Evolutionary conservation across 768 basidiomycete species (phyloP).

Genomic region (Boletus speciosus): DNA sequence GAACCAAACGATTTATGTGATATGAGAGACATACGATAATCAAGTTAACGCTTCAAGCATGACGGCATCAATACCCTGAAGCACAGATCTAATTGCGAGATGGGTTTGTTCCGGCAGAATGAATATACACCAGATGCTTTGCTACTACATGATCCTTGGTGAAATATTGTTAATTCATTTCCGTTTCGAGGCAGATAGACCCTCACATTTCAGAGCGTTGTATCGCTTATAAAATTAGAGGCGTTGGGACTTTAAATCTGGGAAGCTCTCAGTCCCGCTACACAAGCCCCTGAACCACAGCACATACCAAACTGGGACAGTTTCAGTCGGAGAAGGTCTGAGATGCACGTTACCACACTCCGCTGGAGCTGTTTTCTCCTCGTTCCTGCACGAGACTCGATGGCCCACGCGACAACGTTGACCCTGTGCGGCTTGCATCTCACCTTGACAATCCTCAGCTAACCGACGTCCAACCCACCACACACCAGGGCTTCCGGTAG

Average conservation of each 20-base stretch:
- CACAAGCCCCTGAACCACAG: no score
- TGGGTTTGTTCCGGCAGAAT: not conserved
- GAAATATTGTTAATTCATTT: not conserved
- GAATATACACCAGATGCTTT: not conserved
- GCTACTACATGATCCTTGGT: no score
- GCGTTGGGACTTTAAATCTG: no score
- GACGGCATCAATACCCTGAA: not conserved
- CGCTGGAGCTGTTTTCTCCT: not conserved
- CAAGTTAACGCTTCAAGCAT: no score
- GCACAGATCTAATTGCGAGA: not conserved
- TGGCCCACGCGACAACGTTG: constrained; percentile 7
- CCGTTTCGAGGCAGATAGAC: not conserved
- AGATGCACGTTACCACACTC: no score
- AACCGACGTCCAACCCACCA: not conserved
- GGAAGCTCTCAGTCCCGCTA: no score
- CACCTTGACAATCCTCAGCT: not conserved
- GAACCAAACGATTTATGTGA: not conserved
- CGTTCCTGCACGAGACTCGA: not conserved
- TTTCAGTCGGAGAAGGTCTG: no score
- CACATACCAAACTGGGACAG: no score
- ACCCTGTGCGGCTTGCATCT: not conserved
- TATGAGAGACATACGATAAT: no score
- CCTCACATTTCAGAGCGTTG: no score
- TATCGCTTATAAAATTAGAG: no score
- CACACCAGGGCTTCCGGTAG: constrained; percentile 3